Conservation (phyloP, 1,139 yeast genomes). For the Arxiozyma heterogenica region DNA sequence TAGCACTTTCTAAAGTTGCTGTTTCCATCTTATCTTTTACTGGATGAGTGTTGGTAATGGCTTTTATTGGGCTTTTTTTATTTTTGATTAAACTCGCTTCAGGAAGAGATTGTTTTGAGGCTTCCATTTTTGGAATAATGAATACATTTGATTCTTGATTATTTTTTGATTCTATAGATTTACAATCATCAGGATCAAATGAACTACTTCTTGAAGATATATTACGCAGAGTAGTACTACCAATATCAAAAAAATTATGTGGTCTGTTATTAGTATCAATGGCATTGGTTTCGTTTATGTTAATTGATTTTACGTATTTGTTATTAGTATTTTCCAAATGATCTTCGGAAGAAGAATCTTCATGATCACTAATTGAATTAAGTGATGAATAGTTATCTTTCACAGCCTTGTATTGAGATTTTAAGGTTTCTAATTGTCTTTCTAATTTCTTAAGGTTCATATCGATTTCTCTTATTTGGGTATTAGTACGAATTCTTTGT, state of each 20-base stretch:
- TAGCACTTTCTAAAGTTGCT: constrained; percentile 32
- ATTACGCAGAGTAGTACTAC: background rate
- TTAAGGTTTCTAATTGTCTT: constrained; percentile 19
- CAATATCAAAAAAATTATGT: background rate
- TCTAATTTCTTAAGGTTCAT: constrained; percentile 24
- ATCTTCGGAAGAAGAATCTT: background rate
- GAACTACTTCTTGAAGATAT: background rate
- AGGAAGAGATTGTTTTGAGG: background rate
- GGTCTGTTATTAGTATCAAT: background rate
- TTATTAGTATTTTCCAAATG: background rate
- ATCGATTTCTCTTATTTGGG: constrained; percentile 27
- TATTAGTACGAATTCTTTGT: constrained; percentile 26
- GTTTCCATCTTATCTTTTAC: background rate
- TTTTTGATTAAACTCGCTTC: constrained; percentile 1
- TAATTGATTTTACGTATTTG: background rate
- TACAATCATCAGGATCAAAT: background rate
- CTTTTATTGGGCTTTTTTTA: background rate
- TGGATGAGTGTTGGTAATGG: background rate
- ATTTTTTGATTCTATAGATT: background rate
- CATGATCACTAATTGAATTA: background rate
- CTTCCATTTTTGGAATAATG: background rate
- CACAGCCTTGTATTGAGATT: constrained; percentile 15
- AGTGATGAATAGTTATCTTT: background rate
- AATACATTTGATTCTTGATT: background rate
- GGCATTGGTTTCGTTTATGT: background rate